phyloP scores from a whole-genome alignment of 1,284 basidiomycete genomes.

The Moesziomyces sp. region DNA sequence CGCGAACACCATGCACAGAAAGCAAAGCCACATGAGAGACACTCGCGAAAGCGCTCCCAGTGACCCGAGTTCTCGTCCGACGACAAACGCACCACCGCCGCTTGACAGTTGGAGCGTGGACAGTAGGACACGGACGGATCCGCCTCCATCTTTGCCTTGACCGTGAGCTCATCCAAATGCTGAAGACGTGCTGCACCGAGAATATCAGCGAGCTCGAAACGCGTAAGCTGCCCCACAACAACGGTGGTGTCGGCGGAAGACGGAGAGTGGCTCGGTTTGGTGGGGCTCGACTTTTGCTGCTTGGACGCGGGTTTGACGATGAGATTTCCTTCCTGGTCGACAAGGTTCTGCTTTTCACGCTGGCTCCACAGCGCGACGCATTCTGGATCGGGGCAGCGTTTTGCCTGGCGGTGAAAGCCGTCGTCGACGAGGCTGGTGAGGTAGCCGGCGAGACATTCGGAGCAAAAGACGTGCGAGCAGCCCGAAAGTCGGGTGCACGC shows the following conservation, averaged over 20 bases:
- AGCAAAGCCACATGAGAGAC: slow-evolving; percentile 40
- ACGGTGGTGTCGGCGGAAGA: not conserved
- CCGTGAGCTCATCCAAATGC: slow-evolving; percentile 28
- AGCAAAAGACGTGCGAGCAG: slow-evolving; percentile 53
- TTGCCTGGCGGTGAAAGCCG: slow-evolving; percentile 43
- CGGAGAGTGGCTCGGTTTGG: too few relatives aligned
- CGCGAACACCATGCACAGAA: slow-evolving; percentile 53
- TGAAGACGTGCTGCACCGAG: slow-evolving; percentile 21
- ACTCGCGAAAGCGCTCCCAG: slow-evolving; percentile 51
- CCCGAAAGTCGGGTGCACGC: slow-evolving; percentile 31
- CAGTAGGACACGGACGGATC: slow-evolving; percentile 51
- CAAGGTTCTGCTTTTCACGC: slow-evolving; percentile 39
- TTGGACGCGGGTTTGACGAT: not conserved
- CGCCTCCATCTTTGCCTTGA: slow-evolving; percentile 46
- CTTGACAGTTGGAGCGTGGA: slow-evolving; percentile 42
- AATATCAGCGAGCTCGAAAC: slow-evolving; percentile 26
- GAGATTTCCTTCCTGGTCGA: slow-evolving; percentile 39
- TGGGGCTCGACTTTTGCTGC: not conserved
- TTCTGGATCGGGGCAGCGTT: slow-evolving; percentile 48
- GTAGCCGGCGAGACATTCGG: slow-evolving; percentile 41
- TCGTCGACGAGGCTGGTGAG: slow-evolving; percentile 44
- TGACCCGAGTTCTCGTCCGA: slow-evolving; percentile 46
- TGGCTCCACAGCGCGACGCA: slow-evolving; percentile 42
- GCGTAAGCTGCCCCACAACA: slow-evolving; percentile 24
- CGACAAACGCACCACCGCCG: slow-evolving; percentile 29